Conservation (phyloP, 495 filamentous ascomycete species). For the Neurospora sp. region DNA sequence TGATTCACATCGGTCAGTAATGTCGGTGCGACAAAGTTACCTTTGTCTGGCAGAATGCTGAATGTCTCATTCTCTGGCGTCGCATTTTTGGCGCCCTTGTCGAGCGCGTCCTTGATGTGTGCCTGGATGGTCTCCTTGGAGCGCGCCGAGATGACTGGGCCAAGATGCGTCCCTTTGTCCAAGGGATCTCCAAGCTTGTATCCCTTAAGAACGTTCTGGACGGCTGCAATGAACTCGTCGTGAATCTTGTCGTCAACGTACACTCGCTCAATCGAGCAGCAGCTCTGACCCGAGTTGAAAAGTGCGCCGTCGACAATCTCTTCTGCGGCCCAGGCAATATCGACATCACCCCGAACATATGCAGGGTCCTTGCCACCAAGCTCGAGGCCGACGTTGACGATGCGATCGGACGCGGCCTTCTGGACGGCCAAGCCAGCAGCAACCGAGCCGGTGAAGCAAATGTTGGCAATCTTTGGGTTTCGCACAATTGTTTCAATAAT, state of each 20-base stretch:
- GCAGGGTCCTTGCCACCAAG: slow-evolving; percentile 91
- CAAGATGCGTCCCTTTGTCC: slow-evolving; percentile 68
- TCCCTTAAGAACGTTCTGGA: slow-evolving; percentile 70
- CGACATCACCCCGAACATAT: slow-evolving; percentile 77
- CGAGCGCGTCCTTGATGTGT: slow-evolving; percentile 76
- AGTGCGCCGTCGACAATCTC: slow-evolving; percentile 89
- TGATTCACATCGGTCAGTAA: slow-evolving; percentile 76
- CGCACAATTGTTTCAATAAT: slow-evolving; percentile 63
- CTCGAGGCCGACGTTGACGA: slow-evolving; percentile 78
- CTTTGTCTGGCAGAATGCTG: slow-evolving; percentile 50
- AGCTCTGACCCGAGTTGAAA: slow-evolving; percentile 96
- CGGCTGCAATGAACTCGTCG: slow-evolving; percentile 65
- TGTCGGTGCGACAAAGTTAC: slow-evolving; percentile 80
- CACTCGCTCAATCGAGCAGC: slow-evolving; percentile 84
- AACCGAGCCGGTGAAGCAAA: slow-evolving; percentile 93
- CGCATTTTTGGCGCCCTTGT: slow-evolving; percentile 71
- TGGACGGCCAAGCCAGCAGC: slow-evolving; percentile 79
- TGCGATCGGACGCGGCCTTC: slow-evolving; percentile 64
- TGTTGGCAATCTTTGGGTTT: slow-evolving; percentile 60
- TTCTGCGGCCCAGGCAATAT: slow-evolving; percentile 79
- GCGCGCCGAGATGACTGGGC: slow-evolving; percentile 74
- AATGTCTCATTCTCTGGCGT: slow-evolving; percentile 79
- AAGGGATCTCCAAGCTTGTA: slow-evolving; percentile 86
- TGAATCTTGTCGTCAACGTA: slow-evolving; percentile 83
- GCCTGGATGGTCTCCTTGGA: slow-evolving; percentile 65